Percentiles rank a stretch among this genome's conserved stretches.
phyloP scores from a whole-genome alignment of 1,139 yeast genomes.

The Pichia sp. region DNA sequence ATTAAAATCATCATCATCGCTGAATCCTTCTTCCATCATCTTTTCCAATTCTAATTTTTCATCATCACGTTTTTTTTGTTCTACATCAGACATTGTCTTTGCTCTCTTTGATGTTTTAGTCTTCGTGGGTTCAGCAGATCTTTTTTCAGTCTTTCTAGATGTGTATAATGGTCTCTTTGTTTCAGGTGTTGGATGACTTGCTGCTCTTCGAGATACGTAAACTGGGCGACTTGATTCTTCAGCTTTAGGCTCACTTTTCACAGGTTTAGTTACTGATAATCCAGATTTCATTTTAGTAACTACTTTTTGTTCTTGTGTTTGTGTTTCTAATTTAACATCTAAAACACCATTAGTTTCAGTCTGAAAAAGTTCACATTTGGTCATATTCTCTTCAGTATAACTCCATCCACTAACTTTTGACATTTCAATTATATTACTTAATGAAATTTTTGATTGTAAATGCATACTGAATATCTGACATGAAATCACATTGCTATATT shows the following conservation, averaged over 20 bases:
- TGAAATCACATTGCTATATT: slow-evolving; percentile 14
- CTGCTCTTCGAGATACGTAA: slow-evolving; percentile 11
- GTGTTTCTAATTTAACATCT: background rate
- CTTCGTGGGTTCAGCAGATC: background rate
- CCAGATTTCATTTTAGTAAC: slow-evolving; percentile 5
- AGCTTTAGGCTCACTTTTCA: background rate
- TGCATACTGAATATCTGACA: slow-evolving; percentile 23
- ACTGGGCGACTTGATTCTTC: slow-evolving; percentile 7
- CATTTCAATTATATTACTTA: slow-evolving; percentile 19
- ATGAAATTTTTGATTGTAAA: slow-evolving; percentile 10
- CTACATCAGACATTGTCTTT: slow-evolving; percentile 12
- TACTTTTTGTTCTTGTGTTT: background rate
- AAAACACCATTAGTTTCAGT: slow-evolving; percentile 16
- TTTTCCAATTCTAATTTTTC: slow-evolving; percentile 18
- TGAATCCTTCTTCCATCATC: slow-evolving; percentile 21
- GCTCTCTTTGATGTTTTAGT: slow-evolving; percentile 15
- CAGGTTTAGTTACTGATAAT: slow-evolving; percentile 5
- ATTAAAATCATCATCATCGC: slow-evolving; percentile 13
- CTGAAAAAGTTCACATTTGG: slow-evolving; percentile 22
- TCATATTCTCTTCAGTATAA: slow-evolving; percentile 18
- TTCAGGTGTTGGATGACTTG: slow-evolving; percentile 11
- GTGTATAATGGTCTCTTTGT: slow-evolving; percentile 8
- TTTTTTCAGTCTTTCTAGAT: slow-evolving; percentile 10
- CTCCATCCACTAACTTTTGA: slow-evolving; percentile 11
- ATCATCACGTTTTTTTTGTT: slow-evolving; percentile 9